phyloP scores from a whole-genome alignment of 192 early-diverging fungal genomes.

The Funneliformis geosporum region DNA sequence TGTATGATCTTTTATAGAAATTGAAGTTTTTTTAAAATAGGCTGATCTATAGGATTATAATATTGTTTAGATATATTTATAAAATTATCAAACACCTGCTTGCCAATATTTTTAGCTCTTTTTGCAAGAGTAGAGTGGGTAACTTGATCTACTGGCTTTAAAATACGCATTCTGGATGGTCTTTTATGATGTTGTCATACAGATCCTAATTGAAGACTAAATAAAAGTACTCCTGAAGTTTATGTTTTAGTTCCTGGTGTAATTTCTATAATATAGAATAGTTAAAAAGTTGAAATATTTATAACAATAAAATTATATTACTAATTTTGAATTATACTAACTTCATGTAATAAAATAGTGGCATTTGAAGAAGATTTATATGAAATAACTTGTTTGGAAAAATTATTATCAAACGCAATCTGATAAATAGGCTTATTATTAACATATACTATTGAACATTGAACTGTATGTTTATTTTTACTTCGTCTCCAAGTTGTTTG shows the following conservation, averaged over 20 bases:
- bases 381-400: background rate
- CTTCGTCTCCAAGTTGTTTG: slow-evolving; percentile 3
- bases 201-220: background rate
- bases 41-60: background rate
- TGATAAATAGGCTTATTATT: background rate
- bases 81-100: background rate
- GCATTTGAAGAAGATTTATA: slow-evolving; percentile 1
- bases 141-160: background rate
- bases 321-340: no score
- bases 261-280: background rate
- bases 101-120: background rate
- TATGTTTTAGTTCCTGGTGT: background rate
- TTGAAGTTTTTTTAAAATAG: background rate
- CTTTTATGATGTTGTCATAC: background rate
- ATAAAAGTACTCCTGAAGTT: background rate
- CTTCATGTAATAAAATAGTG: background rate
- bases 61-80: background rate
- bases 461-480: background rate
- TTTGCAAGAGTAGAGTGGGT: background rate
- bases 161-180: background rate
- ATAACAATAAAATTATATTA: background rate
- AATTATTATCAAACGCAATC: background rate
- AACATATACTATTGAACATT: slow-evolving; percentile 1
- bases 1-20: background rate
- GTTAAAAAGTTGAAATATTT: background rate